Evolutionary conservation across 2,329 filamentous ascomycete species (phyloP).

Genomic region (Cladosporium sp.): DNA sequence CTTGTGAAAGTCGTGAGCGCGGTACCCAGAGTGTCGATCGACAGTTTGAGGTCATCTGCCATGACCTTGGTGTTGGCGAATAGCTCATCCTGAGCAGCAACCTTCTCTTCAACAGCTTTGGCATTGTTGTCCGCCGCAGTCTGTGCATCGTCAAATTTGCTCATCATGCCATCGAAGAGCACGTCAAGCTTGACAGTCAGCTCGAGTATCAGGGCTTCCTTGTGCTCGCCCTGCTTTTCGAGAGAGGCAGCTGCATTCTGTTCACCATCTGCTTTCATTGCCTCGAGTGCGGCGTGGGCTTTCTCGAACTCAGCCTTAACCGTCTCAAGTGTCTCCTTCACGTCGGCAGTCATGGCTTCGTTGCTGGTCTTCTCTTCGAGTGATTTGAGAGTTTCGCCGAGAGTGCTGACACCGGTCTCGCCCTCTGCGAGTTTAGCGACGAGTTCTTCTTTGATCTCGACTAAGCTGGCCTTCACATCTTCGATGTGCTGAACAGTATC

Average conservation of each 20-base stretch:
- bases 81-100: slow-evolving; percentile 67
- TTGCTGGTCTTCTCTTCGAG: slow-evolving; percentile 63
- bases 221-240: slow-evolving; percentile 58
- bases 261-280: slow-evolving; percentile 73
- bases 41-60: slow-evolving; percentile 79
- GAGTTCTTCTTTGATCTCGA: slow-evolving; percentile 72
- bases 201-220: slow-evolving; percentile 51
- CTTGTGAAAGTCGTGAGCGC: slow-evolving; percentile 45
- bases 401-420: slow-evolving; percentile 58
- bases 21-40: slow-evolving; percentile 79
- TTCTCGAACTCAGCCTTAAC: slow-evolving; percentile 87
- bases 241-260: slow-evolving; percentile 52
- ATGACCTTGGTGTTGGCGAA: slow-evolving; percentile 71
- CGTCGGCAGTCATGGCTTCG: slow-evolving; percentile 43
- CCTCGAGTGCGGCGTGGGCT: slow-evolving; percentile 72
- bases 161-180: slow-evolving; percentile 74
- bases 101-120: slow-evolving; percentile 68
- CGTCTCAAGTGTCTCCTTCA: slow-evolving; percentile 62
- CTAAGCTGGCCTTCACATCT: slow-evolving; percentile 72
- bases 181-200: slow-evolving; percentile 62
- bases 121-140: slow-evolving; percentile 68
- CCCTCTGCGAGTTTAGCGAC: slow-evolving; percentile 74
- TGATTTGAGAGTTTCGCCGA: slow-evolving; percentile 60
- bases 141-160: slow-evolving; percentile 86
- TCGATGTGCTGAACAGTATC: slow-evolving; percentile 72